Evolutionary conservation across 345 rosid species (phyloP), one percentile per base, ranked within the genome.

Genomic region (Populus davidiana): DNA sequence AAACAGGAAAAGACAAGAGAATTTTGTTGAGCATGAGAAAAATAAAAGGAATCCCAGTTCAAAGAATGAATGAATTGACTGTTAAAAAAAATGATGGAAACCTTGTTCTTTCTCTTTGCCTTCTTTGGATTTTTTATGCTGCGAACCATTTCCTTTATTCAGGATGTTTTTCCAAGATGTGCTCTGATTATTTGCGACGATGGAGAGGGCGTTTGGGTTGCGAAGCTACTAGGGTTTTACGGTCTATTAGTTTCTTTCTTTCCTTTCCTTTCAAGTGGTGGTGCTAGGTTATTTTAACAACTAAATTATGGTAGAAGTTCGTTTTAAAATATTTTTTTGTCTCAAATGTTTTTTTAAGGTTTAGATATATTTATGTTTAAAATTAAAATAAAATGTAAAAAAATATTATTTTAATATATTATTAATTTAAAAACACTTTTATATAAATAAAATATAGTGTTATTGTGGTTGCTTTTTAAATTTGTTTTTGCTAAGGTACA

Each of bases 81-180:
- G 67, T 35, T 0, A 4, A 13, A 47, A 14, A 33, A 14, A 56
- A 1, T 43, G 67, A 31, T 10, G 6, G 33, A 18, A 20, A 95
- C 95, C 93, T 91, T 89, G 84, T 83, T 89, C 88, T 92, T 96
- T 77, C 95, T 87, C 86, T 91, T 91, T 36, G 92, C 86, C 83
- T 90, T 96, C 77, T 93, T 93, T 36, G 89, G 90, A 77, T 87
- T 93, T 85, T 87, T 88, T 5, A 91, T 0, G 83, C 81, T 83
- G 70, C 95, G 97, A 82, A 64, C 94, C 97, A 96, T 93, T 80
- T 75, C 81, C 16, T n/a, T 13, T 65, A 17, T 62, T 5, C 44
- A 41, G 44, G 44, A 41, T 11, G 44, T n/a, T 35, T 68, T 47
- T 25, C 2, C 43, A 49, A 29, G 17, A 9, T 21, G 41, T 29